These are phyloP conservation scores for Phalaenopsis equestris DNA, from an alignment of 106 monocot species.

Conservation along the genomic window DNA sequence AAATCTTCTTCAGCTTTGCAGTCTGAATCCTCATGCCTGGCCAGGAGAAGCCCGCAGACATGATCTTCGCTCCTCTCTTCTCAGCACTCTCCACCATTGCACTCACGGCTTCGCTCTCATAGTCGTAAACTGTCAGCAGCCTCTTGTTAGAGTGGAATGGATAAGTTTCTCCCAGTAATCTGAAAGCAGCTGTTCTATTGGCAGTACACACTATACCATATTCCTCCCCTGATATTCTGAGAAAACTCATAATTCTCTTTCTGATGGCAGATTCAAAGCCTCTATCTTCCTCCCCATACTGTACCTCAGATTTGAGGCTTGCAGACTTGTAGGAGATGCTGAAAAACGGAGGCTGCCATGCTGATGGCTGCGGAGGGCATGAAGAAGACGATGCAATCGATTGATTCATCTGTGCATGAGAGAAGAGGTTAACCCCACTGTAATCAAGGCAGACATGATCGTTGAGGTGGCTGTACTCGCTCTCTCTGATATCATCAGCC, in stretches of 20 bases:
- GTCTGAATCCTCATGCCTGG: conserved; percentile 52
- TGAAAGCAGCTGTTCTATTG: conserved; percentile 59
- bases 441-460: conserved; percentile 70
- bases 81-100: conserved; percentile 32
- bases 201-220: conserved; percentile 57
- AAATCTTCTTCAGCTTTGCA: conserved; percentile 30
- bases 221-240: conserved; percentile 43
- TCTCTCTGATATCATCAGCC: conserved; percentile 41
- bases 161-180: conserved; percentile 57
- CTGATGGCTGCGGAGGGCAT: not conserved
- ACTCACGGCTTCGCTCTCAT: conserved; percentile 51
- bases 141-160: conserved; percentile 39
- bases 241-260: conserved; percentile 40
- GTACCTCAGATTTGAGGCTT: conserved; percentile 33
- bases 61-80: conserved; percentile 35
- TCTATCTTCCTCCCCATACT: conserved; percentile 14
- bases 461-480: conserved; percentile 51
- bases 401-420: conserved; percentile 39
- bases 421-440: conserved; percentile 56
- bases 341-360: conserved; percentile 30
- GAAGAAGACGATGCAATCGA: not conserved
- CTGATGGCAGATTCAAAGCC: conserved; percentile 34
- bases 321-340: conserved; percentile 47
- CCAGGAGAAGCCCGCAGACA: conserved; percentile 53
- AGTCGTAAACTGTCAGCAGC: conserved; percentile 63